Percentiles rank a stretch among this genome's conserved stretches.
Conservation (phyloP, 176 grass and related monocot genomes). For the Puccinellia tenuiflora region DNA sequence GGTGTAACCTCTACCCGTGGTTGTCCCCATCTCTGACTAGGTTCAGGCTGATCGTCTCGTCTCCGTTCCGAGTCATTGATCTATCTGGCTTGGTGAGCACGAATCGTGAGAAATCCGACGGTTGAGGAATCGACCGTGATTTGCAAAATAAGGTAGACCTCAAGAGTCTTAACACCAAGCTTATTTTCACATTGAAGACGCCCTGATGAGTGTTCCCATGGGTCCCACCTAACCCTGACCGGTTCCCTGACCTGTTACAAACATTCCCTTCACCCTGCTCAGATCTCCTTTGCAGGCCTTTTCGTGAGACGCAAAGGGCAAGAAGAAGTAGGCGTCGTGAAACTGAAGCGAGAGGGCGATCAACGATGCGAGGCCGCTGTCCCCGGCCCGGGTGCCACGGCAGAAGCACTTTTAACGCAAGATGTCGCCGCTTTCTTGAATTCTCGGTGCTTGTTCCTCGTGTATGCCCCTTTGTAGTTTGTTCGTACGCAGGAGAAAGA, state of each 20-base stretch:
- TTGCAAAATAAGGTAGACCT: no score
- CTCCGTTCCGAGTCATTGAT: no score
- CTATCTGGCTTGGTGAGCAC: no score
- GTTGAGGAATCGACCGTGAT: no score
- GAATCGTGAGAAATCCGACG: no score
- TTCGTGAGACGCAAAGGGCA: background rate
- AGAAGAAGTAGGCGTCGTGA: background rate
- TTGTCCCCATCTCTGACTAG: no score
- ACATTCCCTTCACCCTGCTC: background rate
- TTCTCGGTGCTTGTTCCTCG: background rate
- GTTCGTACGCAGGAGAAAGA: background rate
- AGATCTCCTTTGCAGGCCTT: background rate
- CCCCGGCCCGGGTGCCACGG: constrained; percentile 38
- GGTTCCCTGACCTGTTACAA: background rate
- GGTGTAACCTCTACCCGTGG: no score
- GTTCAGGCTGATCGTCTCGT: no score
- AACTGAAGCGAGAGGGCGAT: background rate
- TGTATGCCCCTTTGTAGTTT: background rate
- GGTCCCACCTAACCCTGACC: background rate
- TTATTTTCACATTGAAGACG: no score
- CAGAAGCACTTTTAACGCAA: constrained; percentile 44
- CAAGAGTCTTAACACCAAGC: no score
- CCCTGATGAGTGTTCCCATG: no score
- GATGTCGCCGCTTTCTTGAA: constrained; percentile 39
- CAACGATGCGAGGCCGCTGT: constrained; percentile 24